Evolutionary conservation across 108 stramenopile species (phyloP), one percentile per base, ranked within the genome.

Genomic region (Mediolabrus comicus): DNA sequence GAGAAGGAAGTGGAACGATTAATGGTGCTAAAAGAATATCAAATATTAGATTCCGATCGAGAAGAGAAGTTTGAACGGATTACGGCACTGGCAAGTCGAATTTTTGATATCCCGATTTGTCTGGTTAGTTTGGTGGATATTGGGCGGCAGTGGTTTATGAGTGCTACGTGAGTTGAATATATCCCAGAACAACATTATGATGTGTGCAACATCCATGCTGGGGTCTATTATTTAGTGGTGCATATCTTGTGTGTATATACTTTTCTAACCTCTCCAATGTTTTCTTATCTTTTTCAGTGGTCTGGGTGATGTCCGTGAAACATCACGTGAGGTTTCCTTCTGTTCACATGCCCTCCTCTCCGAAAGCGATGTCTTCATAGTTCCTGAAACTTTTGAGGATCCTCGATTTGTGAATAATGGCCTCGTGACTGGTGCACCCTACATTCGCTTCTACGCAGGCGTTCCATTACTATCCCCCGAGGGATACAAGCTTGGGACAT

Each of bases 401-500:
- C 59, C 58, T 33, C 76, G 91, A 13, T 95, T 95, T 62, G 43
- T 41, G 31, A 54, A 83, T 32, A 88, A 81, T 72, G 69, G 82
- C 24, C 67, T 88, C 33, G 94, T 95, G 4, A 83, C 81, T 1
- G 90, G 86, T 3, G 68, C 70, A 12, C 92, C 92, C 53, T 62
- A 82, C 70, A 86, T 95, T 43, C 89, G 94, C 13, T 92, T 92
- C 67, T 92, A 95, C 43, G 94, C 92, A 0, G 95, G 95, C 33
- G 87, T 84, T 10, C 86, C 92, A 11, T 83, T 96, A 33, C 65
- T 72, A 35, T 69, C 87, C 24, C 88, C 89, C 0, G 90, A 92
- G 63, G 91, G 89, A 11, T 78, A 83, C 51, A 88, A 84, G 27
- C 30, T 92, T 0, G 94, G 94, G 0, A 88, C 94, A 14, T 73